A percentile compares a stretch with the other conserved stretches of the same genome.
These are phyloP conservation scores for Pseudogymnoascus sp. DNA, from an alignment of 2,329 filamentous ascomycete genomes.

Conservation along the genomic window DNA sequence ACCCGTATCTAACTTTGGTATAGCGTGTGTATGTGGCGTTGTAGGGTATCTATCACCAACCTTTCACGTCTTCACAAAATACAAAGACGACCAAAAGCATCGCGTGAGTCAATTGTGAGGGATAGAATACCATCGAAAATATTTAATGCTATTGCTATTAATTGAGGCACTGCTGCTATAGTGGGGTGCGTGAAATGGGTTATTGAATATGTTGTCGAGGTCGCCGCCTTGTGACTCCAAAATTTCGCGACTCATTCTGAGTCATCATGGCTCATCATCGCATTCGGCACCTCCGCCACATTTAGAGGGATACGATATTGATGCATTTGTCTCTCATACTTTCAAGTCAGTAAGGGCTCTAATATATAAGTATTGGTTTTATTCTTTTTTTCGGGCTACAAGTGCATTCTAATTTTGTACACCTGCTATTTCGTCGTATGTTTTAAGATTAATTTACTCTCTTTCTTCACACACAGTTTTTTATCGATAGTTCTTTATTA, in stretches of 20 bases:
- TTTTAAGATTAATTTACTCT: background rate
- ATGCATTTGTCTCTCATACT: background rate
- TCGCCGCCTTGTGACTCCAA: background rate
- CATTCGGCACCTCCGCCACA: background rate
- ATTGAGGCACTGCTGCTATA: background rate
- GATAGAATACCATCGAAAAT: background rate
- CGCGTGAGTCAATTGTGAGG: background rate
- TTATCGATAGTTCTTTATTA: background rate
- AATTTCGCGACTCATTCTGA: background rate
- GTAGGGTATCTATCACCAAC: background rate
- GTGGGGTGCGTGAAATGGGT: background rate
- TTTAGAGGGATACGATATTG: background rate
- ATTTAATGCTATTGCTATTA: background rate
- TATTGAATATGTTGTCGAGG: background rate
- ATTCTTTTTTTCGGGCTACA: background rate
- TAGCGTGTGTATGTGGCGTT: background rate
- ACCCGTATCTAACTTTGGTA: background rate
- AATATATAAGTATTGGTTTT: background rate
- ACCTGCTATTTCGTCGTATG: background rate
- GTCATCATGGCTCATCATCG: slow-evolving; percentile 1
- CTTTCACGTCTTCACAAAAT: background rate
- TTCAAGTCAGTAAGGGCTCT: background rate
- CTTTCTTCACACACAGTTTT: background rate
- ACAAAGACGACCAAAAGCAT: background rate
- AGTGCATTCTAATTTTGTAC: background rate